A percentile compares a stretch with the other conserved stretches of the same genome.
phyloP scores from a whole-genome alignment of 768 basidiomycete species.

The Gymnopilus dilepis region DNA sequence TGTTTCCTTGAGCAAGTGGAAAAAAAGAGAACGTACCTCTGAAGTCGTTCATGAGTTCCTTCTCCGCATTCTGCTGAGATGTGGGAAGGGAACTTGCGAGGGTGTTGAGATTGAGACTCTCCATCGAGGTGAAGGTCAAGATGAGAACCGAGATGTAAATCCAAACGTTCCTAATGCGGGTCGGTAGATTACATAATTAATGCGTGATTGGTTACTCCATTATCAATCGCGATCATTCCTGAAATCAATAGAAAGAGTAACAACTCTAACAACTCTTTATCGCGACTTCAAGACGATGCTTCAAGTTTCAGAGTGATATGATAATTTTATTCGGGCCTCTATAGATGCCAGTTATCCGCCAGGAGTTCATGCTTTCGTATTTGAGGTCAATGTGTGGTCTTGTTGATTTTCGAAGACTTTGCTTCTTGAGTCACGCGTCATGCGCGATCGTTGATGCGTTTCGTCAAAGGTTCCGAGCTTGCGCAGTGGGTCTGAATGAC shows the following conservation, averaged over 20 bases:
- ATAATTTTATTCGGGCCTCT: too few species aligned
- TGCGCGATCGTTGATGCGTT: neutral
- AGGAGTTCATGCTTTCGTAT: too few species aligned
- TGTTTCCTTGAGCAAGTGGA: slow-evolving; percentile 12
- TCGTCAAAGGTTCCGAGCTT: neutral
- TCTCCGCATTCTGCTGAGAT: slow-evolving; percentile 79
- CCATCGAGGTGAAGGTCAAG: slow-evolving; percentile 46
- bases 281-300: too few species aligned
- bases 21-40: slow-evolving; percentile 57
- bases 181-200: neutral
- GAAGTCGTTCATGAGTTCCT: slow-evolving; percentile 81
- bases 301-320: too few species aligned
- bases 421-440: neutral
- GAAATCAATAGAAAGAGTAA: neutral
- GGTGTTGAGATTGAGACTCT: slow-evolving; percentile 80
- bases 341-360: too few species aligned
- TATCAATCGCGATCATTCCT: neutral
- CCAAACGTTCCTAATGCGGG: neutral
- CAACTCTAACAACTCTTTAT: neutral
- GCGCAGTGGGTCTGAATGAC: too few species aligned
- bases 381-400: too few species aligned
- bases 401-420: too few species aligned
- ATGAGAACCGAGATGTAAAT: slow-evolving; percentile 5
- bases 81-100: slow-evolving; percentile 77
- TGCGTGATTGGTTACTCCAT: neutral